These are phyloP conservation scores for Parastagonospora avenae DNA, from an alignment of 2,329 filamentous ascomycete genomes.

Conservation along the genomic window DNA sequence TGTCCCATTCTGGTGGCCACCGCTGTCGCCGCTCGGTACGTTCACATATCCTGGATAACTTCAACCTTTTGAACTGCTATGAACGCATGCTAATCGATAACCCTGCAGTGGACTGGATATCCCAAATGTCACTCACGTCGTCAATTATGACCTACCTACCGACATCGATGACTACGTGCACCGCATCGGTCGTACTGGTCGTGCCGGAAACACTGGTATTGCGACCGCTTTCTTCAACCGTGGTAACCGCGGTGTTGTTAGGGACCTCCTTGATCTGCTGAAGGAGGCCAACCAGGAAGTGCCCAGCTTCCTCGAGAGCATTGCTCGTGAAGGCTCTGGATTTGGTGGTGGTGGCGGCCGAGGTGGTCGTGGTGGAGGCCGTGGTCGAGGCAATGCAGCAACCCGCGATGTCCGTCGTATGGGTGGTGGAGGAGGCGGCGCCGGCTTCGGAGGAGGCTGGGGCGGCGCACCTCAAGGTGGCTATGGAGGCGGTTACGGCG, in stretches of 20 bases:
- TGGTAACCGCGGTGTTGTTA: slow-evolving; percentile 96
- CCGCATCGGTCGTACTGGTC: slow-evolving; percentile 98
- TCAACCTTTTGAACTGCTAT: not conserved
- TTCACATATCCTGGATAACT: slow-evolving; percentile 2
- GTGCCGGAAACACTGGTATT: slow-evolving; percentile 98
- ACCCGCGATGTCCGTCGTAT: slow-evolving; percentile 84
- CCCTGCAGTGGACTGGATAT: slow-evolving; percentile 72
- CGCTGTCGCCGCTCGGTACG: slow-evolving; percentile 79
- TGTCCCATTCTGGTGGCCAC: slow-evolving; percentile 97
- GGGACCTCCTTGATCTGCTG: slow-evolving; percentile 93
- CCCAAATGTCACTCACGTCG: slow-evolving; percentile 92
- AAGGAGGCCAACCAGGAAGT: slow-evolving; percentile 99
- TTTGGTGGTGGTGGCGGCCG: slow-evolving; percentile 77
- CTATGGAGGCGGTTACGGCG: slow-evolving; percentile 48
- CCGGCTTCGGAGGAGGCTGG: slow-evolving; percentile 53
- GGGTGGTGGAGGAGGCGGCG: slow-evolving; percentile 59
- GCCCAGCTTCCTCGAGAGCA: slow-evolving; percentile 91
- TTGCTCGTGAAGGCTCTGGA: slow-evolving; percentile 87
- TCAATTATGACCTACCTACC: slow-evolving; percentile 99
- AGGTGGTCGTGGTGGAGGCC: slow-evolving; percentile 68
- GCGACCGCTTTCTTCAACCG: slow-evolving; percentile 99
- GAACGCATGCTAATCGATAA: not conserved
- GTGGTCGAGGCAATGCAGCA: slow-evolving; percentile 70
- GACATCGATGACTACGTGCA: slow-evolving; percentile 99
- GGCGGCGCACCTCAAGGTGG: slow-evolving; percentile 40